Conservation (phyloP, 306 rosid species). For the Ormosia emarginata region DNA sequence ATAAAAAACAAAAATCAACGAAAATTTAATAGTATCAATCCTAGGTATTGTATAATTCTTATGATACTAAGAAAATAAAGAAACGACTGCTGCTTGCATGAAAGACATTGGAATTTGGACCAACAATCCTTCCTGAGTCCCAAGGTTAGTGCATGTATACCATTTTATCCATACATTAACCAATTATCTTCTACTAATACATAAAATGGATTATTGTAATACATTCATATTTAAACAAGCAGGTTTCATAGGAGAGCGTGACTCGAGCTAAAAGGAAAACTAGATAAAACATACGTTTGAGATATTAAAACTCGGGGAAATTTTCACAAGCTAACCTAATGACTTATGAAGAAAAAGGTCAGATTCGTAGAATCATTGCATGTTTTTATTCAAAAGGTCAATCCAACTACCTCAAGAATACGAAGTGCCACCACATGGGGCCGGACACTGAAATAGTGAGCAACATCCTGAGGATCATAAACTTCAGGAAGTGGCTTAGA, state of each 20-base stretch:
- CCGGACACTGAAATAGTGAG: slow-evolving; percentile 69
- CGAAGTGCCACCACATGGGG: slow-evolving; percentile 83
- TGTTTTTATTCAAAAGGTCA: background rate
- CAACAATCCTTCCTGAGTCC: background rate
- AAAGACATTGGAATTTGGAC: background rate
- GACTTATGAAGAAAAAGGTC: background rate
- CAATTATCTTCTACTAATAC: slow-evolving; percentile 2
- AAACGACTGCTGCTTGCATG: background rate
- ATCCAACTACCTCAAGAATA: slow-evolving; percentile 66
- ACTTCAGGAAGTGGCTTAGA: slow-evolving; percentile 89
- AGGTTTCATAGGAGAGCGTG: background rate
- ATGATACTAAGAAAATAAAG: background rate
- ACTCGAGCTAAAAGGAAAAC: background rate
- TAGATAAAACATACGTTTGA: background rate
- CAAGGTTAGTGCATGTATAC: background rate
- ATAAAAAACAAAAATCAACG: background rate
- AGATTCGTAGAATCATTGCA: background rate
- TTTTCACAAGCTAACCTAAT: background rate
- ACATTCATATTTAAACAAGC: background rate
- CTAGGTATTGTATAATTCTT: background rate
- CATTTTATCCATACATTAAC: background rate
- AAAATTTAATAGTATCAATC: background rate
- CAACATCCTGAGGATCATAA: slow-evolving; percentile 71
- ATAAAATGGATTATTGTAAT: background rate
- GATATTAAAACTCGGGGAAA: background rate